phyloP scores from a whole-genome alignment of 2,329 filamentous ascomycete genomes.

The Fusarium pininemorale region DNA sequence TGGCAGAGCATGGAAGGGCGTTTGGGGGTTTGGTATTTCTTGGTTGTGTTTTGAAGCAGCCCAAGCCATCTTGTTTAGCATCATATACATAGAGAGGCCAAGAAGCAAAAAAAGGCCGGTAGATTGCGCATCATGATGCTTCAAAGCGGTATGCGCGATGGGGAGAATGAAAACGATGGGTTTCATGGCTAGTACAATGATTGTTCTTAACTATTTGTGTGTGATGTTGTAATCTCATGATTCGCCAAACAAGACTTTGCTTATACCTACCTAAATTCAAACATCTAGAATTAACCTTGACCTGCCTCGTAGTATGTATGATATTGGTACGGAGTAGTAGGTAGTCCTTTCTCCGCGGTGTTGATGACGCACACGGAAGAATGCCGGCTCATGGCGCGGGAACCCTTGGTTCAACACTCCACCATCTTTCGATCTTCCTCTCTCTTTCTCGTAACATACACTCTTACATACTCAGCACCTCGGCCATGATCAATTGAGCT shows the following conservation, averaged over 20 bases:
- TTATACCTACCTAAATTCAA: neutral
- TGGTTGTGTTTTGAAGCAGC: slow-evolving; percentile 12
- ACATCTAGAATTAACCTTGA: neutral
- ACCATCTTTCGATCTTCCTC: slow-evolving; percentile 26
- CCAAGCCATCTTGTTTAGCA: slow-evolving; percentile 30
- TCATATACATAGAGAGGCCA: slow-evolving; percentile 42
- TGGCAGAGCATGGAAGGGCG: slow-evolving; percentile 44
- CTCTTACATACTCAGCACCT: neutral
- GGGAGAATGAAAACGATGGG: slow-evolving; percentile 38
- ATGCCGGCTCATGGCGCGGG: slow-evolving; percentile 29
- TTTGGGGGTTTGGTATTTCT: slow-evolving; percentile 34
- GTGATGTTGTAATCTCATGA: neutral
- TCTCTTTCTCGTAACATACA: slow-evolving; percentile 10
- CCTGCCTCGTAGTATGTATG: neutral
- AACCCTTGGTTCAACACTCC: slow-evolving; percentile 18
- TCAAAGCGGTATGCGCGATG: slow-evolving; percentile 24
- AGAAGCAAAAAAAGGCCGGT: slow-evolving; percentile 25
- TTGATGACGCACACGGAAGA: slow-evolving; percentile 33
- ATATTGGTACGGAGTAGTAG: neutral
- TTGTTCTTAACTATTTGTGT: neutral
- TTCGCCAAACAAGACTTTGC: neutral
- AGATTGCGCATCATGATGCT: slow-evolving; percentile 34
- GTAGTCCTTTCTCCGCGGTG: neutral
- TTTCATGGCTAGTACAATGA: slow-evolving; percentile 28
- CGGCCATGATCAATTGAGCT: slow-evolving; percentile 45